Base-by-base conservation (phyloP, 2,329 filamentous ascomycete genomes). In the Exophiala dermatitidis region DNA sequence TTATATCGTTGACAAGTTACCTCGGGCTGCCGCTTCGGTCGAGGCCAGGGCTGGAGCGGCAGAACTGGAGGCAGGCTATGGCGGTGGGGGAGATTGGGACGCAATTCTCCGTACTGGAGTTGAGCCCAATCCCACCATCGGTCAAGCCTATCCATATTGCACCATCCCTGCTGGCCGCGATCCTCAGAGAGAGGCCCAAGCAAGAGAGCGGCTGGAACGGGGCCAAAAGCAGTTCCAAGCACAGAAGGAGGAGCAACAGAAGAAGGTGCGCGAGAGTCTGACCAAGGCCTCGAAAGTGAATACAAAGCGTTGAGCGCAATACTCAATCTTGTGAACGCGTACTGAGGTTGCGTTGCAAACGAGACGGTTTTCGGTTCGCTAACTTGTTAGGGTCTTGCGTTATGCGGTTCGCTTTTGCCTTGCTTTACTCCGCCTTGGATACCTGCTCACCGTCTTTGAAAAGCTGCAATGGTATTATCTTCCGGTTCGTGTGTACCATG, bases 1-100 rank as follows among this genome's bases (percentile, higher is more conserved):
- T 41, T 50, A 60, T 46, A 51, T 60, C 28, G 55, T 58, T n/a
- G 58, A 60, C n/a, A 31, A 43, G 12, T 30, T 54, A 5, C 37
- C 38, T 4, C 44, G 48, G n/a, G 12, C 52, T 12, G 26, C 28
- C 29, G 30, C 8, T 19, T 19, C 19, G 19, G 19, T 19, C 19
- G 19, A 19, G 19, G 19, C 19, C 19, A 19, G 19, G 19, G 19
- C 19, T 19, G 19, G 19, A 19, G 19, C 19, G 19, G 19, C 19
- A 19, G 19, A 1, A 19, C 19, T 19, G 19, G 19, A 34, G 19
- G 32, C 32, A 9, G 5, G 46, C 5, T n/a, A n/a, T 4, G 4
- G 3, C 30, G 40, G 29, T 6, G 51, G 8, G 1, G 38, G 42
- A 40, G 48, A 59, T 12, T 57, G 50, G 53, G 57, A 59, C 37